phyloP scores from a whole-genome alignment of 2,329 filamentous ascomycete genomes.

The Exserohilum turcica region DNA sequence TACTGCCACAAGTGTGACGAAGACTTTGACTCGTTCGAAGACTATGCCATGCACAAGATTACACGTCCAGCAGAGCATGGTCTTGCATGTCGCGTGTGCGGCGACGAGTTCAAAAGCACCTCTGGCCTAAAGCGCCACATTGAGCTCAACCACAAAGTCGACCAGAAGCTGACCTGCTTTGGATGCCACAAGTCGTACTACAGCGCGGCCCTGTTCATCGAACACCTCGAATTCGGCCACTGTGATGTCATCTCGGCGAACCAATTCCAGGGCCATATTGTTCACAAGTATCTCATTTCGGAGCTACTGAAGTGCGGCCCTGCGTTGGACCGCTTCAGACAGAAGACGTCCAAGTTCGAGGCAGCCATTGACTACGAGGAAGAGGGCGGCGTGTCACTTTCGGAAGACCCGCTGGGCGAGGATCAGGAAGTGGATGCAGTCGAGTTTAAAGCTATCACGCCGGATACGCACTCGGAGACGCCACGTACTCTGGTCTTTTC shows the following conservation, averaged over 20 bases:
- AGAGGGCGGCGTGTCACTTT: conserved; percentile 31
- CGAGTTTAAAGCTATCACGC: conserved; percentile 33
- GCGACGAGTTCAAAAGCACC: conserved; percentile 60
- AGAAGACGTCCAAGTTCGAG: conserved; percentile 38
- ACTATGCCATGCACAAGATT: conserved; percentile 56
- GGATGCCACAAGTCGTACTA: conserved; percentile 59
- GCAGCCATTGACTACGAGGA: conserved; percentile 37
- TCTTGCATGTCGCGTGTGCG: conserved; percentile 62
- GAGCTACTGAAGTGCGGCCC: conserved; percentile 30
- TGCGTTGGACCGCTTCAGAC: conserved; percentile 29
- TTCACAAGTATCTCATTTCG: conserved; percentile 57
- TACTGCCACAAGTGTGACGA: conserved; percentile 54
- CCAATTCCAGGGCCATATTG: conserved; percentile 56
- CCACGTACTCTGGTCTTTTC: not conserved
- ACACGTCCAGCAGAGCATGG: conserved; percentile 48
- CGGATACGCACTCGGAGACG: conserved; percentile 16
- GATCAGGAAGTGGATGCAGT: conserved; percentile 26
- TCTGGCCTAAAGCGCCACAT: conserved; percentile 60
- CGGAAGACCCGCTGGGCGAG: conserved; percentile 22
- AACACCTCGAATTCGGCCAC: conserved; percentile 60
- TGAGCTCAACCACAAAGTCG: conserved; percentile 53
- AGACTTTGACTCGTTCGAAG: conserved; percentile 54
- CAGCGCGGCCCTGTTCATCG: conserved; percentile 56
- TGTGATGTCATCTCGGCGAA: conserved; percentile 53
- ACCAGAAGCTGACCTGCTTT: conserved; percentile 58